Evolutionary conservation across 2,329 filamentous ascomycete genomes (phyloP).

Genomic region (Trichophyton mentagrophytes): DNA sequence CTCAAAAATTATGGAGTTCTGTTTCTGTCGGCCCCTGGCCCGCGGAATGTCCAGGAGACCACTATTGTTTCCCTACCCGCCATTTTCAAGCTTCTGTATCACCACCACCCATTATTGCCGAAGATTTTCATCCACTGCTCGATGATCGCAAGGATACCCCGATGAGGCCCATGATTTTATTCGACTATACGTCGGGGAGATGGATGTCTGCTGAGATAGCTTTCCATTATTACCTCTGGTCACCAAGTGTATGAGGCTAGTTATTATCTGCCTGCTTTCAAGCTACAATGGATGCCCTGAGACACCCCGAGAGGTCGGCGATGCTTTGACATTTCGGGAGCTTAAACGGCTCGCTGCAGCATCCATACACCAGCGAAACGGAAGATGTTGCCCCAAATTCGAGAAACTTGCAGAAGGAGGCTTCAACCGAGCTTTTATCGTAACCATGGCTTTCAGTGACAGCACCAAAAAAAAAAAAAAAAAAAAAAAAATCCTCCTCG

Average conservation of each 20-base stretch:
- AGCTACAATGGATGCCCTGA: slow-evolving; percentile 6
- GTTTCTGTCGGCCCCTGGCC: too few relatives aligned
- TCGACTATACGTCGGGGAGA: neutral
- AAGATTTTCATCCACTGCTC: neutral
- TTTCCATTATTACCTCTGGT: neutral
- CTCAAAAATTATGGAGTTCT: too few relatives aligned
- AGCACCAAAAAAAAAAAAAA: too few relatives aligned
- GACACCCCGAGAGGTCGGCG: neutral
- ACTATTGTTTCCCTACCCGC: too few relatives aligned
- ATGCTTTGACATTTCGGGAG: neutral
- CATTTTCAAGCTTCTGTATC: neutral
- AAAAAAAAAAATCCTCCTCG: slow-evolving; percentile 10
- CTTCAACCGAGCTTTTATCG: neutral
- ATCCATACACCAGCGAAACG: neutral
- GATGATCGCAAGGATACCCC: neutral
- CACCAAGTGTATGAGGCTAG: neutral
- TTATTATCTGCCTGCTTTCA: neutral
- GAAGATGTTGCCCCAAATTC: neutral
- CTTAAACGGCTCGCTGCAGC: neutral
- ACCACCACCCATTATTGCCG: neutral
- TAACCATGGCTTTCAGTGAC: neutral
- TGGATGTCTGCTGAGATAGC: neutral
- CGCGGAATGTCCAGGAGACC: too few relatives aligned
- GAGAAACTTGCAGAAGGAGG: neutral
- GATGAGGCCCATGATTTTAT: neutral